Percentiles rank a stretch among this genome's conserved stretches.
phyloP scores from a whole-genome alignment of 1,284 basidiomycete genomes.

The Trametes hirsuta region DNA sequence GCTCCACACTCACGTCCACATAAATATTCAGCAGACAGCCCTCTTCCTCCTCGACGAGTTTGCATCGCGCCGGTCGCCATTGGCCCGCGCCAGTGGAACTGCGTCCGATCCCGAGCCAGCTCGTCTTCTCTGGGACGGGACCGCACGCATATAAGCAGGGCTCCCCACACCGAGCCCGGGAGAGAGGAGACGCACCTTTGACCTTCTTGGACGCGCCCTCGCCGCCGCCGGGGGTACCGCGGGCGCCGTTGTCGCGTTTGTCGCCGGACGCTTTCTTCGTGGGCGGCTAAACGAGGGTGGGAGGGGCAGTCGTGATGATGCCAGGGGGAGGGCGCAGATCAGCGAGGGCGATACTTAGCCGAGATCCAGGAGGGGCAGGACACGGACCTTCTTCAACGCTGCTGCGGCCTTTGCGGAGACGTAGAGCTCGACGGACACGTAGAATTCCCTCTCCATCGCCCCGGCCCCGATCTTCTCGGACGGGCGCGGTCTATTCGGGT shows the following conservation, averaged over 20 bases:
- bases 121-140: slow-evolving; percentile 60
- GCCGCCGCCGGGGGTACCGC: slow-evolving; percentile 30
- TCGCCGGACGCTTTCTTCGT: slow-evolving; percentile 49
- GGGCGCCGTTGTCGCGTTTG: slow-evolving; percentile 52
- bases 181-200: slow-evolving; percentile 51
- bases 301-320: neutral
- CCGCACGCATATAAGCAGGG: neutral
- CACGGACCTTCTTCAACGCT: slow-evolving; percentile 59
- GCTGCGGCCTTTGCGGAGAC: slow-evolving; percentile 57
- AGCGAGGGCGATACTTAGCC: slow-evolving; percentile 9
- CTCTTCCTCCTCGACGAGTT: slow-evolving; percentile 66
- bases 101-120: slow-evolving; percentile 67
- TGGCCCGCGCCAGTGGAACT: slow-evolving; percentile 53
- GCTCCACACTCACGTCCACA: slow-evolving; percentile 56
- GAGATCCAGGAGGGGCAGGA: slow-evolving; percentile 7
- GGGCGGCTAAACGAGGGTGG: slow-evolving; percentile 28
- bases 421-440: slow-evolving; percentile 64
- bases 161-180: slow-evolving; percentile 1
- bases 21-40: slow-evolving; percentile 72
- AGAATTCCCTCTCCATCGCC: slow-evolving; percentile 41
- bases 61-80: slow-evolving; percentile 75
- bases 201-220: slow-evolving; percentile 53
- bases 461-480: slow-evolving; percentile 10
- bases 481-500: slow-evolving; percentile 12
- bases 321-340: slow-evolving; percentile 6